phyloP scores from a whole-genome alignment of 495 filamentous ascomycete species.

The Bacidia gigantensis region DNA sequence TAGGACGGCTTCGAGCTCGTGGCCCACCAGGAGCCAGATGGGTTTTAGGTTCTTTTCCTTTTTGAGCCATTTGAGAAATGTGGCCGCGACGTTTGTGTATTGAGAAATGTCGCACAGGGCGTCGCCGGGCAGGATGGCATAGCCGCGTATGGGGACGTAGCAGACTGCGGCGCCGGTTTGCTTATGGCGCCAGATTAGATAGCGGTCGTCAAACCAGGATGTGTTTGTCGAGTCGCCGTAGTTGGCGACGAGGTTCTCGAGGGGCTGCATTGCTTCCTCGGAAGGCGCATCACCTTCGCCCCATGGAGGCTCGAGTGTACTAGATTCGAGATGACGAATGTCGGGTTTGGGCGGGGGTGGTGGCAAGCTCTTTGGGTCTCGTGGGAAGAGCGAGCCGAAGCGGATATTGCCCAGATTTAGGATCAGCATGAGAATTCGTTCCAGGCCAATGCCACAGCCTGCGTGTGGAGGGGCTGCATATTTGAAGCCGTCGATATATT shows the following conservation, averaged over 20 bases:
- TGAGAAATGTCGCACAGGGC: slow-evolving; percentile 64
- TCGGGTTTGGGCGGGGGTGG: slow-evolving; percentile 37
- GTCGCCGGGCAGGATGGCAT: slow-evolving; percentile 67
- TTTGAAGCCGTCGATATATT: slow-evolving; percentile 78
- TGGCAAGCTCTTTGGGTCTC: slow-evolving; percentile 72
- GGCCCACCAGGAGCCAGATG: slow-evolving; percentile 64
- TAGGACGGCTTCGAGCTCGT: slow-evolving; percentile 56
- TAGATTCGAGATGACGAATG: slow-evolving; percentile 65
- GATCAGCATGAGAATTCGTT: slow-evolving; percentile 73
- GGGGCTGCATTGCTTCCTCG: slow-evolving; percentile 45
- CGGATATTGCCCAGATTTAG: slow-evolving; percentile 80
- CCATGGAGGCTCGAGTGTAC: slow-evolving; percentile 55
- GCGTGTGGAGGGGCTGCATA: slow-evolving; percentile 84
- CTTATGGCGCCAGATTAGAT: slow-evolving; percentile 66
- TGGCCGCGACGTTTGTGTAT: slow-evolving; percentile 51
- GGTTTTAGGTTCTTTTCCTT: slow-evolving; percentile 62
- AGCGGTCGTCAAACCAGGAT: slow-evolving; percentile 72
- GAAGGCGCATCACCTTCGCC: slow-evolving; percentile 19
- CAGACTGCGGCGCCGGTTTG: slow-evolving; percentile 65
- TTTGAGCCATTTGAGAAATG: slow-evolving; percentile 57
- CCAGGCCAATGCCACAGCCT: slow-evolving; percentile 79
- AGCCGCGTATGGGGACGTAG: slow-evolving; percentile 57
- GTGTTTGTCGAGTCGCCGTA: slow-evolving; percentile 84
- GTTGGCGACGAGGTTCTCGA: slow-evolving; percentile 75
- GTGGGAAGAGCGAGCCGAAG: slow-evolving; percentile 67